Percentiles rank a stretch among this genome's conserved stretches.
phyloP scores from a whole-genome alignment of 495 filamentous ascomycete genomes.

The Margaritispora aquatica region DNA sequence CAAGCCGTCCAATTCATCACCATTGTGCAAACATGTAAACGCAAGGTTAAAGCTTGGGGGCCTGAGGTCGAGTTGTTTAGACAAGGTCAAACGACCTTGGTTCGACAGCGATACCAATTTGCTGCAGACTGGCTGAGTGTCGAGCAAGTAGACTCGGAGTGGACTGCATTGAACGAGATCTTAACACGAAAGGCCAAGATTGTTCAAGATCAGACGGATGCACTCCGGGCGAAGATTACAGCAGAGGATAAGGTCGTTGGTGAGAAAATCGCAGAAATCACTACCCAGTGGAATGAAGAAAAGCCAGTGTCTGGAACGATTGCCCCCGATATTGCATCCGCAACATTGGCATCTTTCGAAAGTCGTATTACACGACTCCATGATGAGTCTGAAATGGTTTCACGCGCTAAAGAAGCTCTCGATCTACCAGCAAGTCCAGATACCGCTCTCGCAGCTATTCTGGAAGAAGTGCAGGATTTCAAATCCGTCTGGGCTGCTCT shows the following conservation, averaged over 20 bases:
- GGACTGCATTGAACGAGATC: slow-evolving; percentile 84
- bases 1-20: slow-evolving; percentile 98
- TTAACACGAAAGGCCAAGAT: slow-evolving; percentile 86
- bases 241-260: slow-evolving; percentile 89
- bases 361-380: slow-evolving; percentile 71
- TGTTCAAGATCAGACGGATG: slow-evolving; percentile 92
- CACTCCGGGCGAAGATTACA: slow-evolving; percentile 87
- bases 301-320: slow-evolving; percentile 95
- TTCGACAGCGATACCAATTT: slow-evolving; percentile 87
- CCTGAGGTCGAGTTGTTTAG: slow-evolving; percentile 93
- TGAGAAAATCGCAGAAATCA: slow-evolving; percentile 79
- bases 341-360: slow-evolving; percentile 74
- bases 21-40: slow-evolving; percentile 90
- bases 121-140: slow-evolving; percentile 88
- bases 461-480: slow-evolving; percentile 98
- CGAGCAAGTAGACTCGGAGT: slow-evolving; percentile 90
- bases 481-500: slow-evolving; percentile 95
- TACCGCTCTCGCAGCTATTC: slow-evolving; percentile 66
- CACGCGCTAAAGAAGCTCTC: slow-evolving; percentile 91
- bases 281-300: slow-evolving; percentile 83
- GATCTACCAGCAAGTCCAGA: slow-evolving; percentile 77
- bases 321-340: slow-evolving; percentile 77
- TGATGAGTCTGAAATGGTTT: slow-evolving; percentile 86
- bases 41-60: slow-evolving; percentile 87
- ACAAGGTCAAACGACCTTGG: slow-evolving; percentile 85